Base-by-base conservation (phyloP, 139 green algal genomes). In the Asterochloris erici region DNA sequence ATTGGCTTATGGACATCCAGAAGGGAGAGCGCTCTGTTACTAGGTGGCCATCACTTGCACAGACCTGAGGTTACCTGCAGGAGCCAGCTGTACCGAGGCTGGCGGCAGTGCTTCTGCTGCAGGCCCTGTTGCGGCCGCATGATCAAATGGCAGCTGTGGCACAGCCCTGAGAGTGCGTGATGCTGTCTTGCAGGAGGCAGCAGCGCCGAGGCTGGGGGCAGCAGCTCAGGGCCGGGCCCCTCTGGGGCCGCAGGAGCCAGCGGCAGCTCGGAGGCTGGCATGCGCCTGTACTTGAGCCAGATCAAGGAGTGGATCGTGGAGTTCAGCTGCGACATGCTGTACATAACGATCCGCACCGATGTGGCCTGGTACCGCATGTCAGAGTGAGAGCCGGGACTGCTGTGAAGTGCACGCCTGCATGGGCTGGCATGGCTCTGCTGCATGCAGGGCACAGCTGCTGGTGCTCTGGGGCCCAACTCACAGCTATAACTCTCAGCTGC, bases 221-320 rank as follows among this genome's bases (percentile, higher is more conserved):
- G 79, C 26, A 66, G 28, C 29, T 66, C 68, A 16, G 79, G 82
- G 21, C 38, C 63, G 81, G 38, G 38, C 38, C 4, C 38, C 38
- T 54, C 38, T 54, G 38, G 38, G 38, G 83, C 74, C 13, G 87
- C 77, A 27, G 84, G 79, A 27, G 80, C 77, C 21, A 77, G 27
- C 68, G 79, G 38, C n/a, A 54, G 68, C 21, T 61, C 76, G 23
- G 76, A 68, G 19, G 84, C 85, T 26, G 93, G 93, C 83, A 96
- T 98, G 89, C 87, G 95, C 29, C 84, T 98, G 81, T 98, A 87
- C 90, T 85, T 98, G n/a, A 93, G 85, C 61, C 93, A 97, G 85
- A 95, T 99, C 82, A 87, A 90, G 68, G 96, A 98, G 87, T 98
- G 95, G 95, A 87, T 96, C 11, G 88, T 98, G n/a, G 96, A 99